phyloP scores from a whole-genome alignment of 106 monocot species.

The Vanilla planifolia region DNA sequence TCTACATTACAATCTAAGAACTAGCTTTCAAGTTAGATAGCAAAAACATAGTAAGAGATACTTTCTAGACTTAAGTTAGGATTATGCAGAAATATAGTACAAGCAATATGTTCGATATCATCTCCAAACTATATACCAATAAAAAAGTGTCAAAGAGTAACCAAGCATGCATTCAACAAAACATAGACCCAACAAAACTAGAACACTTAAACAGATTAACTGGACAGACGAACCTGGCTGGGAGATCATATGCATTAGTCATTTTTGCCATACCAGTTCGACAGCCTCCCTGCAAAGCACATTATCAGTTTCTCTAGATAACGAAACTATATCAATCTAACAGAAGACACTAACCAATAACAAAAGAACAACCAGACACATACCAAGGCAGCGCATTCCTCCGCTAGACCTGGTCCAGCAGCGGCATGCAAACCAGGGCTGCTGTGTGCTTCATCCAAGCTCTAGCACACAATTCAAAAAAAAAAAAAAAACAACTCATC shows the following conservation, averaged over 20 bases:
- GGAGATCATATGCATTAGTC: conserved; percentile 99
- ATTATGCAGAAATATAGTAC: too few species aligned
- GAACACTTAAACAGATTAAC: background rate
- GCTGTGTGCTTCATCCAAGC: conserved; percentile 95
- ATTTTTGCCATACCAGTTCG: conserved; percentile 97
- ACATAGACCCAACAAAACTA: background rate
- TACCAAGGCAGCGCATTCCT: conserved; percentile 92
- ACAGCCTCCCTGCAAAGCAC: conserved; percentile 70
- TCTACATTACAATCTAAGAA: too few species aligned
- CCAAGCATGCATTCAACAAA: background rate
- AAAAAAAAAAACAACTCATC: conserved; percentile 2
- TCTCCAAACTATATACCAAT: too few species aligned
- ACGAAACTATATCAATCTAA: background rate
- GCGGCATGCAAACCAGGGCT: conserved; percentile 93
- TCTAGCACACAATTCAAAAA: conserved; percentile 35
- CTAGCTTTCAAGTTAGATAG: too few species aligned
- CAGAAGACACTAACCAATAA: background rate
- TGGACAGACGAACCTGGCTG: conserved; percentile 55
- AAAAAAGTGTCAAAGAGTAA: background rate
- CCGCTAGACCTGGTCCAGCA: conserved; percentile 89
- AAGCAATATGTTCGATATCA: too few species aligned
- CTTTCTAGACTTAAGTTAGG: too few species aligned
- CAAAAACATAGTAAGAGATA: too few species aligned
- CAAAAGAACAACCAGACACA: conserved; percentile 8
- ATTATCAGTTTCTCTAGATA: background rate